Evolutionary conservation across 2,329 filamentous ascomycete species (phyloP), one percentile per base, ranked within the genome.

Genomic region (Rhynchosporium graminicola): DNA sequence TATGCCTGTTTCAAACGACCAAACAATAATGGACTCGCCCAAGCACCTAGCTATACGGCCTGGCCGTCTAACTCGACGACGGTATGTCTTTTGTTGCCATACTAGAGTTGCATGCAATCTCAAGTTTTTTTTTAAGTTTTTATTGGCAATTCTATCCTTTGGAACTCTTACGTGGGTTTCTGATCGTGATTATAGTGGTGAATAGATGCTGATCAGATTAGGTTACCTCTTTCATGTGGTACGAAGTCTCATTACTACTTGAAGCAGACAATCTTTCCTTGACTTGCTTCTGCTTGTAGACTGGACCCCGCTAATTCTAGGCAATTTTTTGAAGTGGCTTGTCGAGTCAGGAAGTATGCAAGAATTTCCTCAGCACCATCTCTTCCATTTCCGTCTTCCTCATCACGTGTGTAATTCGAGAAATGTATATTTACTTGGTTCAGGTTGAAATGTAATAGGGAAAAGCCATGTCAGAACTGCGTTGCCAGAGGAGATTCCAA

Each of bases 401-500:
- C 43, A 13, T 33, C 2, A 7, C 33, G 10, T n/a, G 10, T 43
- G 10, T 13, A 4, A 4, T 43, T 40, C 36, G 7, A 38, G 33
- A 43, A 33, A 26, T 15, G 15, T 48, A 15, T 60, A 8, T 60
- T 67, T 52, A 61, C 42, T 29, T 28, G 36, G 20, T 42, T n/a
- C 40, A 71, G 69, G 42, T 59, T 70, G 45, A 85, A 84, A 67
- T 85, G 83, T 70, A 82, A 86, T 70, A 80, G 83, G 48, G 73
- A 74, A 8, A 73, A 77, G 57, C 82, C 82, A 59, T 85, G 82
- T 71, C 71, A 76, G 15, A 82, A 84, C 70, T 85, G 82, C 67
- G 68, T 77, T 45, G 81, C 80, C 63, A 82, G 82, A 68, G 80
- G 76, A 54, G 78, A 78, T 3, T 69, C 73, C 10, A 60, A 60